phyloP scores from a whole-genome alignment of 495 filamentous ascomycete genomes.

The Penicillium arizonense region DNA sequence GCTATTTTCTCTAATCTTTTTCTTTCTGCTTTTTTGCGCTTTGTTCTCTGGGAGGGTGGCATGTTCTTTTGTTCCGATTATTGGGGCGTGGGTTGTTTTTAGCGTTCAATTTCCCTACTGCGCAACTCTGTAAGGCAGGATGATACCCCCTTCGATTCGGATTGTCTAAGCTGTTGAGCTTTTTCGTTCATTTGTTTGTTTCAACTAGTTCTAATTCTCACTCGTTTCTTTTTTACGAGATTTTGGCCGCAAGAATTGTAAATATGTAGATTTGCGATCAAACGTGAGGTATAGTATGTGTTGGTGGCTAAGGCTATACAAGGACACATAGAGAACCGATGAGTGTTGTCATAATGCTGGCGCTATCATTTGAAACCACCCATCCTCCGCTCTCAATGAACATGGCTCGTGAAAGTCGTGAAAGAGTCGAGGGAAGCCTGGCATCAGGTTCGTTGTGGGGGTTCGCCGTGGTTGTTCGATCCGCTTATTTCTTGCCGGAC shows the following conservation, averaged over 20 bases:
- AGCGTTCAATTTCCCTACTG: conserved; percentile 6
- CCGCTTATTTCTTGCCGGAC: conserved; percentile 76
- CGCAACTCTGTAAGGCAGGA: conserved; percentile 1
- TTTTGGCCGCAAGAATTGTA: neutral
- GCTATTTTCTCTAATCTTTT: neutral
- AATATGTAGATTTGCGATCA: conserved; percentile 6
- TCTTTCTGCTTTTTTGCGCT: neutral
- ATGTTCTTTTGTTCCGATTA: neutral
- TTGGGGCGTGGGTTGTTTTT: conserved; percentile 4
- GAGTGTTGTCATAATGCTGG: neutral
- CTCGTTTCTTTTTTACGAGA: neutral
- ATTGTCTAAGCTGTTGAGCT: neutral
- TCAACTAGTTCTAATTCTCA: neutral
- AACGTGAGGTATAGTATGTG: conserved; percentile 1
- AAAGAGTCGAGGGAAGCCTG: conserved; percentile 10
- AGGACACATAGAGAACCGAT: neutral
- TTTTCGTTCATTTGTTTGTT: neutral
- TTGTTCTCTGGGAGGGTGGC: neutral
- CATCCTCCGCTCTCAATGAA: conserved; percentile 15
- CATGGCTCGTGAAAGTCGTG: conserved; percentile 39
- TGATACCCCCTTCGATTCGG: conserved; percentile 5
- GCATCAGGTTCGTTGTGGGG: neutral
- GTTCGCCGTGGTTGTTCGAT: neutral
- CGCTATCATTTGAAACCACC: conserved; percentile 3
- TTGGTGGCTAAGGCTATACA: conserved; percentile 11